phyloP scores from a whole-genome alignment of 1,284 basidiomycete genomes.

The Hypsizygus ulmarius region DNA sequence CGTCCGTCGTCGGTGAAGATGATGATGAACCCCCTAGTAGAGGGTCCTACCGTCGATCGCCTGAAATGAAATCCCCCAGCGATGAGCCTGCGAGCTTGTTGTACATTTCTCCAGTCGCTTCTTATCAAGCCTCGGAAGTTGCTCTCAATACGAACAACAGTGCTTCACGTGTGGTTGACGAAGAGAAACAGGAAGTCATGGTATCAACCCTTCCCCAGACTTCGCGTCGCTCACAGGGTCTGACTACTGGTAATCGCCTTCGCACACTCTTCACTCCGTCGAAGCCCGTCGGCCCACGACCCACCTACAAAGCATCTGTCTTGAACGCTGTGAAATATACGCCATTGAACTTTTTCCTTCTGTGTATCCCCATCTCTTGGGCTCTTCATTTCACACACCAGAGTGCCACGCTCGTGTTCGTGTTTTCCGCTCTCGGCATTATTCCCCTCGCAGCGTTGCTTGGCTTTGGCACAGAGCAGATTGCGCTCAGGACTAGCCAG shows the following conservation, averaged over 20 bases:
- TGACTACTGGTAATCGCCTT: conserved; percentile 20
- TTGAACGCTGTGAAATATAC: conserved; percentile 38
- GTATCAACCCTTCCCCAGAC: not conserved
- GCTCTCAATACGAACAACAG: conserved; percentile 7
- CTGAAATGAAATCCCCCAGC: conserved; percentile 28
- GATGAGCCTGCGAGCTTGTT: conserved; percentile 3
- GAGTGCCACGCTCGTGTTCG: conserved; percentile 49
- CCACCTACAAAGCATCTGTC: conserved; percentile 36
- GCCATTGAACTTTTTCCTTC: conserved; percentile 44
- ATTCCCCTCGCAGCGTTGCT: conserved; percentile 56
- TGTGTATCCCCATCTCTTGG: conserved; percentile 58
- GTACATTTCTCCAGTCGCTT: conserved; percentile 1
- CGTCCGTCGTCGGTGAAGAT: conserved; percentile 33
- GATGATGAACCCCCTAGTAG: conserved; percentile 43
- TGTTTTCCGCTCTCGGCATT: conserved; percentile 48
- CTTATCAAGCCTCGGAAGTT: not conserved
- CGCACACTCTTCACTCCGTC: conserved; percentile 35
- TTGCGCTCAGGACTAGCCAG: conserved; percentile 54
- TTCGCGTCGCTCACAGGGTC: not conserved
- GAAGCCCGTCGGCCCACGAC: conserved; percentile 33
- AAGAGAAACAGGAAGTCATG: conserved; percentile 10
- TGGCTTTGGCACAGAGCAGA: conserved; percentile 66
- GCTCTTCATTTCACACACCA: conserved; percentile 54
- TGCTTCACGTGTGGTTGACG: conserved; percentile 11
- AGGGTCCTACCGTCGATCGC: conserved; percentile 27